A percentile compares a stretch with the other conserved stretches of the same genome.
Conservation (phyloP, 2,329 filamentous ascomycete species). For the Trichoderma koningiopsis region DNA sequence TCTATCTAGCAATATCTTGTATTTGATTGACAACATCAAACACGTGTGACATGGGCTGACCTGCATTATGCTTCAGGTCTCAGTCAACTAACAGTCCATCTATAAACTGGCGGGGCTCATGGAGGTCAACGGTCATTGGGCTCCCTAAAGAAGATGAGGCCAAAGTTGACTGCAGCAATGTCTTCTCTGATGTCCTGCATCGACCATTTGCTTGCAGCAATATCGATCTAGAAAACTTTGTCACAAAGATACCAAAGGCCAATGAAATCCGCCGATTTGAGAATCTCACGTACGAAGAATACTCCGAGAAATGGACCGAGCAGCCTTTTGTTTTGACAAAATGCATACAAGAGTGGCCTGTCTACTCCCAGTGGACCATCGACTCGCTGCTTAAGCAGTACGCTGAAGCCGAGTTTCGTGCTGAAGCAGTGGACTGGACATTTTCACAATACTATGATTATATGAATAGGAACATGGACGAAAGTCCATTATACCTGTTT, state of each 20-base stretch:
- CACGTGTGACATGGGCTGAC: not conserved
- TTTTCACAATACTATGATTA: slow-evolving; percentile 80
- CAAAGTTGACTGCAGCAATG: slow-evolving; percentile 69
- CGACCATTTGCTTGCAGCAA: slow-evolving; percentile 89
- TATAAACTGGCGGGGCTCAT: slow-evolving; percentile 73
- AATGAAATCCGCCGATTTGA: slow-evolving; percentile 74
- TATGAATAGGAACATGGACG: slow-evolving; percentile 77
- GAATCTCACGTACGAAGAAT: slow-evolving; percentile 71
- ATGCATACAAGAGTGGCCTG: slow-evolving; percentile 80
- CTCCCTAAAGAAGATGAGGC: slow-evolving; percentile 54
- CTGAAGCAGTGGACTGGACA: slow-evolving; percentile 92
- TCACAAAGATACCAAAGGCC: slow-evolving; percentile 66
- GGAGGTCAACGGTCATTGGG: slow-evolving; percentile 76
- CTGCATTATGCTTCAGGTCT: slow-evolving; percentile 6
- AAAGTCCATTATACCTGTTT: slow-evolving; percentile 91
- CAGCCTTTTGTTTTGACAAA: slow-evolving; percentile 84
- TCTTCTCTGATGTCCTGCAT: slow-evolving; percentile 90
- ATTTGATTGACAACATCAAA: not conserved
- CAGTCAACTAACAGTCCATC: slow-evolving; percentile 34
- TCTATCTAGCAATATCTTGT: not conserved
- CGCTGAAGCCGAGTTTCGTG: slow-evolving; percentile 71
- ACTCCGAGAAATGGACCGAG: slow-evolving; percentile 73
- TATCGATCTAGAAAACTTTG: slow-evolving; percentile 67
- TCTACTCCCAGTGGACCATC: slow-evolving; percentile 72
- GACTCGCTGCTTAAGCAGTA: slow-evolving; percentile 67